Percentiles rank a stretch among this genome's conserved stretches.
phyloP scores from a whole-genome alignment of 192 early-diverging fungal species.

The Entophlyctis helioformis region DNA sequence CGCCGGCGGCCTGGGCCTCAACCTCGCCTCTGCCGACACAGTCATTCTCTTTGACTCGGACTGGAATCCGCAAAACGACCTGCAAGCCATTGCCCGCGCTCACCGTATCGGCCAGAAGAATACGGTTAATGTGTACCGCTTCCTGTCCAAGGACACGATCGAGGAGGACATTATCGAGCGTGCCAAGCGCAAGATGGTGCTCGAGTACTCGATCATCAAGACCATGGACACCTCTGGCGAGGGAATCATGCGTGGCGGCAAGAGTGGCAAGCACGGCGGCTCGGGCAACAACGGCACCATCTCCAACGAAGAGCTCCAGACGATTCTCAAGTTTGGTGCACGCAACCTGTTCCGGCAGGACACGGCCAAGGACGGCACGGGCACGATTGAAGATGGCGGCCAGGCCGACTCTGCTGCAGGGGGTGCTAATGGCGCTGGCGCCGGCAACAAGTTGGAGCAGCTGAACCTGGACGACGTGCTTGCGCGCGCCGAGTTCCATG shows the following conservation, averaged over 20 bases:
- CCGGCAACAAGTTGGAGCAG: slow-evolving; percentile 67
- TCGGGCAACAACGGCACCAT: slow-evolving; percentile 29
- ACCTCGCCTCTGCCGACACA: slow-evolving; percentile 92
- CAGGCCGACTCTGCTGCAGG: neutral
- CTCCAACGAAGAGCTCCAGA: slow-evolving; percentile 75
- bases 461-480: slow-evolving; percentile 97
- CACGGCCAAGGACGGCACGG: slow-evolving; percentile 43
- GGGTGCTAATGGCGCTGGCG: neutral
- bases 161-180: slow-evolving; percentile 98
- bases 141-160: slow-evolving; percentile 93
- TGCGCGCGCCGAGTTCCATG: slow-evolving; percentile 83
- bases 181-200: slow-evolving; percentile 98
- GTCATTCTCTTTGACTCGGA: slow-evolving; percentile 83
- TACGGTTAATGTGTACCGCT: slow-evolving; percentile 92
- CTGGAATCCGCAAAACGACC: slow-evolving; percentile 91
- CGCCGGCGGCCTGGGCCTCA: slow-evolving; percentile 94
- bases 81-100: slow-evolving; percentile 96
- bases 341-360: slow-evolving; percentile 89
- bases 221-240: slow-evolving; percentile 95
- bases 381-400: slow-evolving; percentile 36
- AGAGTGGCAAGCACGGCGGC: slow-evolving; percentile 13
- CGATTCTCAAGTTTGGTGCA: slow-evolving; percentile 97
- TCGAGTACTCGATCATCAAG: slow-evolving; percentile 99
- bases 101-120: slow-evolving; percentile 95
- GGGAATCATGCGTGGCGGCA: slow-evolving; percentile 46